These are phyloP conservation scores for Prunus armeniaca DNA, from an alignment of 306 rosid species.

Conservation along the genomic window DNA sequence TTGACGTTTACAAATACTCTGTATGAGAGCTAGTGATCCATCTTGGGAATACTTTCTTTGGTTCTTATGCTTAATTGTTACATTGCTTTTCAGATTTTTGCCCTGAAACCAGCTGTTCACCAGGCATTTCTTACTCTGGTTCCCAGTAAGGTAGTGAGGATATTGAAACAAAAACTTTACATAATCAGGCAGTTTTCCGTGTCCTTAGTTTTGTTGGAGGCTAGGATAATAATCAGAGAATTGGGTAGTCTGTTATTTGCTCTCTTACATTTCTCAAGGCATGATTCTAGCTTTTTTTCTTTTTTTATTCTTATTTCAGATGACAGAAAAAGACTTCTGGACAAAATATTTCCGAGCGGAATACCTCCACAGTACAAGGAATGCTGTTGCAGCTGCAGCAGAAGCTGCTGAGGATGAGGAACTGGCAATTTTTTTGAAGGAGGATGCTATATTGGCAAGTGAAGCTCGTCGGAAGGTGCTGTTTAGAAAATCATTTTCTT, in stretches of 20 bases:
- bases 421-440: constrained; percentile 84
- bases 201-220: neutral
- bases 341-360: constrained; percentile 93
- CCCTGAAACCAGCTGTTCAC: constrained; percentile 94
- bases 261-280: constrained; percentile 2
- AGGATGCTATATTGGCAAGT: constrained; percentile 79
- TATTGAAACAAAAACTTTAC: constrained; percentile 21
- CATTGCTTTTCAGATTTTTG: constrained; percentile 67
- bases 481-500: constrained; percentile 8
- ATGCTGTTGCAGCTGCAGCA: constrained; percentile 82
- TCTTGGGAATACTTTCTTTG: neutral
- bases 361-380: constrained; percentile 81
- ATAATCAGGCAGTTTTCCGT: constrained; percentile 7
- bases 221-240: neutral
- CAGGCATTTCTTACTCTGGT: constrained; percentile 79
- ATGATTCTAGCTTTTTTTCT: neutral
- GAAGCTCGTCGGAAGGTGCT: constrained; percentile 83
- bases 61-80: constrained; percentile 14
- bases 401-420: constrained; percentile 99
- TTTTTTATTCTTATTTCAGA: constrained; percentile 42
- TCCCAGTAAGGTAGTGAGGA: constrained; percentile 68
- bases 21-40: constrained; percentile 2
- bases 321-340: constrained; percentile 93
- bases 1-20: neutral
- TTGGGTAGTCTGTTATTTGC: constrained; percentile 3